phyloP scores from a whole-genome alignment of 768 basidiomycete genomes.

The Lactarius quietus region DNA sequence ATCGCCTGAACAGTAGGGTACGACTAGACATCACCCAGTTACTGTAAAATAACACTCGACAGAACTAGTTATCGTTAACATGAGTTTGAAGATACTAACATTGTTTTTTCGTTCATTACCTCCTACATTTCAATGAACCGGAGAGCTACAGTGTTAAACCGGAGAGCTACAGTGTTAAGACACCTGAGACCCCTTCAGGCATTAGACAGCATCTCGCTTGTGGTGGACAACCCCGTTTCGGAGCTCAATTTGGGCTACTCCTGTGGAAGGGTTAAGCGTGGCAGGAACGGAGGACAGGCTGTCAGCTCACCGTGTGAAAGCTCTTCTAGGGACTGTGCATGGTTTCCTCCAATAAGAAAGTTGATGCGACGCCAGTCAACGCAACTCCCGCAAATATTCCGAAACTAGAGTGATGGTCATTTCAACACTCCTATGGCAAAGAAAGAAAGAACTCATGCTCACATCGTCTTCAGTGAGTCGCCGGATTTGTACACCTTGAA shows the following conservation, averaged over 20 bases:
- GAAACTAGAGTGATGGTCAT: slow-evolving; percentile 28
- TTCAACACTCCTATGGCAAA: background rate
- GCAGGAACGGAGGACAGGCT: background rate
- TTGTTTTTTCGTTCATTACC: background rate
- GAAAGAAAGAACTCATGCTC: slow-evolving; percentile 21
- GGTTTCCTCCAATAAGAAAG: slow-evolving; percentile 43
- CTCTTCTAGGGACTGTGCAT: slow-evolving; percentile 34
- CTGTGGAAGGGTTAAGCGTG: background rate
- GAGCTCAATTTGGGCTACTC: background rate
- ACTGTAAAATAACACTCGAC: background rate
- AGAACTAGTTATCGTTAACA: too few relatives aligned
- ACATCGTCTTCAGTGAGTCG: slow-evolving; percentile 34
- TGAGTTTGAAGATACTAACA: background rate
- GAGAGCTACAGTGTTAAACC: too few relatives aligned
- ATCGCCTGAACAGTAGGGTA: background rate
- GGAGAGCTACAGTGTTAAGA: background rate
- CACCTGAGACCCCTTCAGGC: background rate
- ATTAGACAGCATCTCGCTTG: background rate
- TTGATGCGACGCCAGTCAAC: slow-evolving; percentile 41
- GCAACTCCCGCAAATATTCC: slow-evolving; percentile 46
- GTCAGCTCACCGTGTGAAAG: slow-evolving; percentile 29
- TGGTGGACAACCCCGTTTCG: background rate
- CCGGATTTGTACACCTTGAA: slow-evolving; percentile 26
- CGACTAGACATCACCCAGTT: background rate
- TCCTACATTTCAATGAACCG: background rate